Conservation (phyloP, 805 yeast species). For the Starmerella scarabaei region DNA sequence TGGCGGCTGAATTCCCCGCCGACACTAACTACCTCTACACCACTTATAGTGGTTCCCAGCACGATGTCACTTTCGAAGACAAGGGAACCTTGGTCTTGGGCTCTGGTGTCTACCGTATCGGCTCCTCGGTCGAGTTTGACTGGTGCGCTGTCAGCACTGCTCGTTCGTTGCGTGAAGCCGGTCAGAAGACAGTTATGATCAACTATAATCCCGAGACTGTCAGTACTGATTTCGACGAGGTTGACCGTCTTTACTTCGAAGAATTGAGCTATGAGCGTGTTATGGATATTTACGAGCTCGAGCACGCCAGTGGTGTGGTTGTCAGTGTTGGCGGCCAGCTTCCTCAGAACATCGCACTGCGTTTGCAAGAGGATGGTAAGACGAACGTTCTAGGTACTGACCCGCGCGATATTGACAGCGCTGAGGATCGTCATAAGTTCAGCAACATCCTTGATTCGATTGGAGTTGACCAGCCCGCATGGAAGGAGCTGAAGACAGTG, state of each 20-base stretch:
- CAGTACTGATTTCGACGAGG: constrained; percentile 96
- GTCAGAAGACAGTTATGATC: constrained; percentile 86
- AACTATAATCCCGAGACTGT: constrained; percentile 98
- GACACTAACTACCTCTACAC: constrained; percentile 90
- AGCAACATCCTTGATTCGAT: constrained; percentile 87
- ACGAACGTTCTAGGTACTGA: constrained; percentile 86
- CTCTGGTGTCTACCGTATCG: constrained; percentile 98
- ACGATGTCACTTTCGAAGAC: constrained; percentile 76
- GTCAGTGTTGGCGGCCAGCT: constrained; percentile 97
- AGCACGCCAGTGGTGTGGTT: constrained; percentile 77
- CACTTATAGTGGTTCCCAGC: constrained; percentile 80
- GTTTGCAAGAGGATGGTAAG: constrained; percentile 47
- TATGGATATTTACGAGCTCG: constrained; percentile 91
- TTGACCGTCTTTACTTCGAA: constrained; percentile 91
- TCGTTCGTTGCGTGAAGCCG: constrained; percentile 76
- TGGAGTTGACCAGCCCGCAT: constrained; percentile 89
- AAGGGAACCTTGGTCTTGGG: constrained; percentile 91
- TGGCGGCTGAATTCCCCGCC: constrained; percentile 99
- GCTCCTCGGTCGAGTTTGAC: constrained; percentile 96
- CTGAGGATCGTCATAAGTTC: constrained; percentile 97
- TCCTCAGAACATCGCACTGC: constrained; percentile 91
- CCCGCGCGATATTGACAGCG: constrained; percentile 90
- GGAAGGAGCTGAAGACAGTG: constrained; percentile 88
- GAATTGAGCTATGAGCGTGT: constrained; percentile 92
- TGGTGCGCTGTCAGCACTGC: constrained; percentile 99